Evolutionary conservation across 768 basidiomycete species (phyloP), one percentile per base, ranked within the genome.

Genomic region (Kwoniella dendrophila): DNA sequence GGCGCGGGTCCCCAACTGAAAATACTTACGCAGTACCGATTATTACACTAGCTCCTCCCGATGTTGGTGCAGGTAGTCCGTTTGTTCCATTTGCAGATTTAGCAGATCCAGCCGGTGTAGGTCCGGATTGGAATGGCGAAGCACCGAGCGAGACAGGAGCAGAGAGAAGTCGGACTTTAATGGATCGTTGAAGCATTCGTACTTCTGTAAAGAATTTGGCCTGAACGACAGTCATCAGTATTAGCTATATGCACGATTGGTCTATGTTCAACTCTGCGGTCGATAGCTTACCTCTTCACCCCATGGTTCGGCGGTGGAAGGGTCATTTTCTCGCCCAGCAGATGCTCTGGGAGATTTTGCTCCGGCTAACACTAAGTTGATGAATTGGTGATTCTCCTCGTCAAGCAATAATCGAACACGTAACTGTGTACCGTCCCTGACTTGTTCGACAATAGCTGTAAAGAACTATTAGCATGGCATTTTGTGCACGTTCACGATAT

Each of bases 141-240:
- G 94, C 51, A 90, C 86, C 57, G 91, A 85, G 62, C 87, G 88
- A 24, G 86, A 87, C 82, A 4, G 78, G 78, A 10, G 78, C 78
- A 27, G 76, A 76, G 43, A 79, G 70, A 4, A 79, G 70, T 24
- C 73, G 76, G 43, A 79, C 76, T 65, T 79, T 79, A 68, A 79
- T 75, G 11, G 62, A 56, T 56, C 78, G 70, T 51, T 79, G 78
- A 4, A 79, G 63, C n/a, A 79, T 55, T 49, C 78, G 50, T 32
- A 73, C 66, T 64, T 98, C 95, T 58, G 90, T 89, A 81, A 98
- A 99, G 81, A 88, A 92, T 80, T 88, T 90, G 33, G 93, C 92
- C 91, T 93, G 60, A 14, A 41, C 3, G n/a, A 33, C 36, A 45
- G 24, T 38, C 30, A 49, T 27, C 20, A 7, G 45, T 14, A 20